Conservation (phyloP, 139 green algal species). For the Chlorella sp. region DNA sequence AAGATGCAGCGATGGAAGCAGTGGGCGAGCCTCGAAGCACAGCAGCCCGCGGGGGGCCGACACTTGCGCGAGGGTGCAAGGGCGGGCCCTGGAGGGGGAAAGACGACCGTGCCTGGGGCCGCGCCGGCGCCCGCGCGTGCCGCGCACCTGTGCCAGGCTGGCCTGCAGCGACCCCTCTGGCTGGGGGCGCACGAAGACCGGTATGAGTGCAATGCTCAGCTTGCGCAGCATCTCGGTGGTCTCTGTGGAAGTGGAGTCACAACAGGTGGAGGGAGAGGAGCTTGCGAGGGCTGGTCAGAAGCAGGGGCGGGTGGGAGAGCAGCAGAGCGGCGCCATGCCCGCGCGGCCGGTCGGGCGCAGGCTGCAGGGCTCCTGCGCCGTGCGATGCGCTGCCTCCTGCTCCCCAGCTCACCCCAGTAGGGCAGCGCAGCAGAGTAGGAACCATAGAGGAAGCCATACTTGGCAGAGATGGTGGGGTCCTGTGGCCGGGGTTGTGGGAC, state of each 20-base stretch:
- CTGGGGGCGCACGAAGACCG: constrained; percentile 13
- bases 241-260: too few relatives aligned
- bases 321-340: too few relatives aligned
- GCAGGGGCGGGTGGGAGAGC: too few relatives aligned
- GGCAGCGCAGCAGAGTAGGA: constrained; percentile 26
- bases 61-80: background rate
- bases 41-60: background rate
- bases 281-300: too few relatives aligned
- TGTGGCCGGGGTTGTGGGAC: too few relatives aligned
- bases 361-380: too few relatives aligned
- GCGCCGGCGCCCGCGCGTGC: background rate
- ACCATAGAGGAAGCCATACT: constrained; percentile 51
- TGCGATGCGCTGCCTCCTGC: too few relatives aligned
- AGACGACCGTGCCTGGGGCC: too few relatives aligned
- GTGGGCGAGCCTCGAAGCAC: background rate
- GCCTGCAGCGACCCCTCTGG: background rate
- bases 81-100: background rate
- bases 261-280: too few relatives aligned
- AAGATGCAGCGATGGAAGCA: background rate
- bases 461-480: constrained; percentile 23
- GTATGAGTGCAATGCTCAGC: constrained; percentile 45
- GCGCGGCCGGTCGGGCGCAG: too few relatives aligned
- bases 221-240: constrained; percentile 47
- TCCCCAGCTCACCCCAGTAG: constrained; percentile 29
- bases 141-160: background rate